Percentiles rank a stretch among this genome's conserved stretches.
Evolutionary conservation across 805 yeast species (phyloP).

Genomic region (Millerago galiae): DNA sequence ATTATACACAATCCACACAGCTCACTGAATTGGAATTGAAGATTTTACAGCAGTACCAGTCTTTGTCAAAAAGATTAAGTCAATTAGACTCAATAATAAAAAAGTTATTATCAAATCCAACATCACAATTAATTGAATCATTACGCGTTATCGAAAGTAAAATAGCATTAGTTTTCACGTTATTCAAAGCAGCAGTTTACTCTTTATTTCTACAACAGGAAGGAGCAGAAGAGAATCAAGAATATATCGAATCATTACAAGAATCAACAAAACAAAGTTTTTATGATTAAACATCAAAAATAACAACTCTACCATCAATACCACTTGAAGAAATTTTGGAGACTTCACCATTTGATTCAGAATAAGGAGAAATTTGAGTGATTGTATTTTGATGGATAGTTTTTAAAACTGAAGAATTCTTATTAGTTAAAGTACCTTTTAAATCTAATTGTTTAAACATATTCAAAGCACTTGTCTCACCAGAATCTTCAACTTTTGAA

Average conservation of each 20-base stretch:
- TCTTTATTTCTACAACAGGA: conserved; percentile 51
- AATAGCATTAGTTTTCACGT: conserved; percentile 56
- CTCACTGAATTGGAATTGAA: conserved; percentile 29
- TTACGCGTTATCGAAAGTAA: conserved; percentile 57
- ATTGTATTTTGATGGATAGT: conserved; percentile 92
- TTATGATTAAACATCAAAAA: conserved; percentile 39
- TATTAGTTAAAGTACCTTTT: conserved; percentile 66
- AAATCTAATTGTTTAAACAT: conserved; percentile 95
- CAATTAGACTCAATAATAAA: conserved; percentile 20
- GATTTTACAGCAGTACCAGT: conserved; percentile 34
- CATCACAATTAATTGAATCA: conserved; percentile 37
- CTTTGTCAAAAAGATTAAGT: conserved; percentile 28
- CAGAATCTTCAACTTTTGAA: conserved; percentile 40
- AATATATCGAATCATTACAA: conserved; percentile 11
- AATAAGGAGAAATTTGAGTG: conserved; percentile 51
- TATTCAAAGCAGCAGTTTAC: conserved; percentile 67
- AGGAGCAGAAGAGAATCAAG: conserved; percentile 15
- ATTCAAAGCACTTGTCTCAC: conserved; percentile 73
- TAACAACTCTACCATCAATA: conserved; percentile 85
- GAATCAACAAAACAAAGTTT: conserved; percentile 20
- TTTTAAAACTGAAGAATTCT: conserved; percentile 42
- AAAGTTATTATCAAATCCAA: conserved; percentile 18
- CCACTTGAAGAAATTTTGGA: conserved; percentile 70
- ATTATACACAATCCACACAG: conserved; percentile 23
- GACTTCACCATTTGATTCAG: conserved; percentile 35